phyloP scores from a whole-genome alignment of 257 asterid genomes.

The Nicotiana tomentosiformis region DNA sequence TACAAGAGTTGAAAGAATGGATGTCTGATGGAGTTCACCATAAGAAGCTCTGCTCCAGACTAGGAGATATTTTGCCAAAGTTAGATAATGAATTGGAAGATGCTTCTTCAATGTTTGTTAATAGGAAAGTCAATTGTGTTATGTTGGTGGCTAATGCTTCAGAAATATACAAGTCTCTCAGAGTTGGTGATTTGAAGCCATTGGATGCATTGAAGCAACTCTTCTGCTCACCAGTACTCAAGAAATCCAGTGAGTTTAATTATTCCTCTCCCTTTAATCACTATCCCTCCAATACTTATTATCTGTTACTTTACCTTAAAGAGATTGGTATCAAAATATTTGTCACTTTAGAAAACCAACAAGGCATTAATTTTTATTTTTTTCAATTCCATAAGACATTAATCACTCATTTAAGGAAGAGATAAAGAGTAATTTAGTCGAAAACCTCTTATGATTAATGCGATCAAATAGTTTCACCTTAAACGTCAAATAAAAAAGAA shows the following conservation, averaged over 20 bases:
- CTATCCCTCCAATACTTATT: no score
- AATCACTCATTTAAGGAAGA: no score
- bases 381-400: no score
- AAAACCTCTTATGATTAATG: no score
- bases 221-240: constrained; percentile 9
- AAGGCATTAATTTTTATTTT: no score
- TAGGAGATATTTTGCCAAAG: constrained; percentile 1
- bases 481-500: no score
- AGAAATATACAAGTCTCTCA: constrained; percentile 18
- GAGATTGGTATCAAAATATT: no score
- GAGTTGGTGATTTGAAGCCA: constrained; percentile 16
- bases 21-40: constrained; percentile 25
- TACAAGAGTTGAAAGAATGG: constrained; percentile 19
- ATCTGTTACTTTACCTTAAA: no score
- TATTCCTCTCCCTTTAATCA: neutral
- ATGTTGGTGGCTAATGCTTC: constrained; percentile 26
- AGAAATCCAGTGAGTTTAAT: constrained; percentile 16
- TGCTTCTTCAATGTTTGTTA: constrained; percentile 6
- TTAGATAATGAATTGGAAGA: neutral
- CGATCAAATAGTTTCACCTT: no score
- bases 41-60: constrained; percentile 15
- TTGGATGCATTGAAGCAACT: constrained; percentile 20
- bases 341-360: no score
- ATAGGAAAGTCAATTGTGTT: constrained; percentile 20
- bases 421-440: no score